phyloP scores from a whole-genome alignment of 805 yeast species.

The Lachancea nothofagi region DNA sequence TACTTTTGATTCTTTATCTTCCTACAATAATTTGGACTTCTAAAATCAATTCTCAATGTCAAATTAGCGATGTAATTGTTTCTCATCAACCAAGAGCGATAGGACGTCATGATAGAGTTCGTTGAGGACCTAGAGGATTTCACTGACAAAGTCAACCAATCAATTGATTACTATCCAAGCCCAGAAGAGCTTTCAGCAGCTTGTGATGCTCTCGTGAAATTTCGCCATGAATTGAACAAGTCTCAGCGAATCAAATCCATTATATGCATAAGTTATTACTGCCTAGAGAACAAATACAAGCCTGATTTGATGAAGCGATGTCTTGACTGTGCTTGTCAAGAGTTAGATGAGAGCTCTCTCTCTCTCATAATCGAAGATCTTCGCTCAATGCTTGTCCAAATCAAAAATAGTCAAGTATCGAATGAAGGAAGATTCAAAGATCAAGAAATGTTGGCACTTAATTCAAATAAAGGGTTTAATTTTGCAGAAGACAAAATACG shows the following conservation, averaged over 20 bases:
- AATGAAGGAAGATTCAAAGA: conserved; percentile 1
- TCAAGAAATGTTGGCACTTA: not conserved
- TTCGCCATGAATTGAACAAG: not conserved
- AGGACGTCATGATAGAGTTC: too few species aligned
- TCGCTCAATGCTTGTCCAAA: conserved; percentile 8
- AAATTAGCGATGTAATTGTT: not conserved
- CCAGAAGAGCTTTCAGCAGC: not conserved
- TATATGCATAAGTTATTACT: not conserved
- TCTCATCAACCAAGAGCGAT: too few species aligned
- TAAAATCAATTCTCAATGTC: not conserved
- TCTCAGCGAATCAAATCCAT: not conserved
- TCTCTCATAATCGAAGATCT: conserved; percentile 3
- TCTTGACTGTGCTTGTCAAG: not conserved
- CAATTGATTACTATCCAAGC: not conserved
- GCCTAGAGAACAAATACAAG: not conserved
- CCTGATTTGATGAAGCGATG: not conserved
- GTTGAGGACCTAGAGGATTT: not conserved
- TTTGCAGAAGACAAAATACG: conserved; percentile 19
- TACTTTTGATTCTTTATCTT: not conserved
- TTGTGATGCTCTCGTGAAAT: not conserved
- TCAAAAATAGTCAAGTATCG: conserved; percentile 3
- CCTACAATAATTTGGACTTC: not conserved
- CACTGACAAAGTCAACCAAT: not conserved
- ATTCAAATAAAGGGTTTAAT: conserved; percentile 8
- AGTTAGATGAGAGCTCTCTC: not conserved